Base-by-base conservation (phyloP, 139 green algal species). In the Monoraphidium neglectum region DNA sequence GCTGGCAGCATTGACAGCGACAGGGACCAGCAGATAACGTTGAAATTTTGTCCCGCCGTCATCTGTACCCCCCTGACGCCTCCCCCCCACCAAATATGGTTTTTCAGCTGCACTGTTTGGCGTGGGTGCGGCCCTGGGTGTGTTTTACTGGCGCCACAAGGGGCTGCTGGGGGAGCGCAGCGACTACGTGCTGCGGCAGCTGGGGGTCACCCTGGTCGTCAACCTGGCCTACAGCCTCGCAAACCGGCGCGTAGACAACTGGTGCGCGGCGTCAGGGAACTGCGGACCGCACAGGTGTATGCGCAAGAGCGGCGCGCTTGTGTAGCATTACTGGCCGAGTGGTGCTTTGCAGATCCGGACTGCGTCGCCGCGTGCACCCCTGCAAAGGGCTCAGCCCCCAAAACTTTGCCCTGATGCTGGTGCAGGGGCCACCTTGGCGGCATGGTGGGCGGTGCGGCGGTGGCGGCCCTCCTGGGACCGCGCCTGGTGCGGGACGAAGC, bases 341-440 rank as follows among this genome's bases (percentile, higher is more conserved):
- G n/a, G 18, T 38, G 16, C 16, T 70, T 23, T 13, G 26, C 28
- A 47, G 12, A 47, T 15, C 28, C 26, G 32, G 21, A 16, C 12
- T 26, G 18, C 15, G 12, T 51, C 12, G 26, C 30, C 12, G 15
- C 63, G 13, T 47, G 16, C 24, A 46, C 18, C 12, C 33, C 12
- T 70, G 30, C 30, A 47, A 16, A 13, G 46, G 28, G 63, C 65
- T 57, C n/a, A n/a, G n/a, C n/a, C n/a, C n/a, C n/a, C n/a, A n/a
- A n/a, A n/a, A n/a, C 28, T 65, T 32, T 63, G 49, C 12, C 57
- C 5, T 5, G 51, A 12, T 46, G 60, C 30, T 26, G 10, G 13
- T 77, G 24, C 77, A 91, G 87, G 84, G 89, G 80, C 2, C 89
- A 94, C 68, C 1, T 86, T 1, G 89, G 89, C 13, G 89, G 89